Conservation (phyloP, 108 stramenopile species). For the Pelagomonas calceolata region DNA sequence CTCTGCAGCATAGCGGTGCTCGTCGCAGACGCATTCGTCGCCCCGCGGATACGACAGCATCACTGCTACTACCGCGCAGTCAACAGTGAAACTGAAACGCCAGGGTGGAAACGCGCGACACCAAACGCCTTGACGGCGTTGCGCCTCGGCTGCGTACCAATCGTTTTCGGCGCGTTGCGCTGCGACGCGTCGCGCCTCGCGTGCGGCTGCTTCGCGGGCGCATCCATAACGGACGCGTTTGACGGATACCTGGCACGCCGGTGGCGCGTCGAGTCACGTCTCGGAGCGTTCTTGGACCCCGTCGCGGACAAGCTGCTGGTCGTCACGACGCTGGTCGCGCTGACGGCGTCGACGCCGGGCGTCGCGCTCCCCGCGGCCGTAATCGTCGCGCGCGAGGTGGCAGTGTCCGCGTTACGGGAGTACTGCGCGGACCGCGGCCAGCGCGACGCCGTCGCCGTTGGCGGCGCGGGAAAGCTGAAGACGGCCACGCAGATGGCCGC, state of each 20-base stretch:
- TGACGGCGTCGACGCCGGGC: constrained; percentile 57
- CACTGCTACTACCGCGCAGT: too few relatives aligned
- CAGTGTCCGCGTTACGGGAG: constrained; percentile 78
- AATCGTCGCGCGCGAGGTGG: constrained; percentile 77
- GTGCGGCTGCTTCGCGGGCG: constrained; percentile 14
- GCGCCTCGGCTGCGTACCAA: neutral
- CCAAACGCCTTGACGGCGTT: neutral
- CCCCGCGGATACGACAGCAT: too few relatives aligned
- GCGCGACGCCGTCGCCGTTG: constrained; percentile 72
- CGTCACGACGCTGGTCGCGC: constrained; percentile 64
- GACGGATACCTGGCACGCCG: constrained; percentile 80
- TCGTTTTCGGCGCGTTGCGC: neutral
- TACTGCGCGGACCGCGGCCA: constrained; percentile 79
- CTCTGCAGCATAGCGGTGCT: too few relatives aligned
- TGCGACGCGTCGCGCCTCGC: neutral
- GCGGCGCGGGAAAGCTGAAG: constrained; percentile 70
- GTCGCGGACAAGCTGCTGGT: constrained; percentile 96
- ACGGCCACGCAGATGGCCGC: constrained; percentile 67
- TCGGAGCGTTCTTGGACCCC: constrained; percentile 93
- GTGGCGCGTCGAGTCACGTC: constrained; percentile 59
- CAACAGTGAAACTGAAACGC: too few relatives aligned
- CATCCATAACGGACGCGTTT: constrained; percentile 67
- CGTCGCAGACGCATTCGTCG: too few relatives aligned
- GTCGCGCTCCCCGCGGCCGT: constrained; percentile 63
- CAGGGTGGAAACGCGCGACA: neutral